Conservation (phyloP, 441 rosid genomes). For the Gossypium laxum region DNA sequence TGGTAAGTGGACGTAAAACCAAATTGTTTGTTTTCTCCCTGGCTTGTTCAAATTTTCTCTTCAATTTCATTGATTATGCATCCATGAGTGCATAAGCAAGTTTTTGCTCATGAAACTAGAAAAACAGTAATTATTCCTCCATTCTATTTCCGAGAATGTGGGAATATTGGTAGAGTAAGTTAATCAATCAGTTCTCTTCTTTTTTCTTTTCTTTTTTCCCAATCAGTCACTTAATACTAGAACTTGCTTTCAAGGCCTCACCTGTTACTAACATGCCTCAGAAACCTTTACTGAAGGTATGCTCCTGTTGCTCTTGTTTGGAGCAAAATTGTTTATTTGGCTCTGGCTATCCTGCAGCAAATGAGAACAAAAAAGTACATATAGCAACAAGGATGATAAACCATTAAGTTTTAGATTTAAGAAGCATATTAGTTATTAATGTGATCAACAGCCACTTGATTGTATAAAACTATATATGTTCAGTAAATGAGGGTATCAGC, state of each 20-base stretch:
- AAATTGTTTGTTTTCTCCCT: not conserved
- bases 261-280: not conserved
- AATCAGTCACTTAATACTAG: not conserved
- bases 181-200: not conserved
- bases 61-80: not conserved
- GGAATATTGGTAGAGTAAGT: not conserved
- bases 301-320: not conserved
- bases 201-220: not conserved
- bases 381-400: not conserved
- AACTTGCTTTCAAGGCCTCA: not conserved
- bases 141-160: not conserved
- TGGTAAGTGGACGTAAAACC: constrained; percentile 38
- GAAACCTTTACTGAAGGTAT: not conserved
- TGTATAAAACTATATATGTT: not conserved
- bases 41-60: not conserved
- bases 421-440: not conserved
- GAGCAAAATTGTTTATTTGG: not conserved
- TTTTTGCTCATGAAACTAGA: not conserved
- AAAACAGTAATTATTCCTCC: not conserved
- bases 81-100: not conserved
- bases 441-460: not conserved
- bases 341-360: not conserved
- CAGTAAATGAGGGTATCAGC: not conserved
- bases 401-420: constrained; percentile 2
- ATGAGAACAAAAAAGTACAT: not conserved